Conservation (phyloP, 2,329 filamentous ascomycete genomes). For the Aspergillus transmontanensis region DNA sequence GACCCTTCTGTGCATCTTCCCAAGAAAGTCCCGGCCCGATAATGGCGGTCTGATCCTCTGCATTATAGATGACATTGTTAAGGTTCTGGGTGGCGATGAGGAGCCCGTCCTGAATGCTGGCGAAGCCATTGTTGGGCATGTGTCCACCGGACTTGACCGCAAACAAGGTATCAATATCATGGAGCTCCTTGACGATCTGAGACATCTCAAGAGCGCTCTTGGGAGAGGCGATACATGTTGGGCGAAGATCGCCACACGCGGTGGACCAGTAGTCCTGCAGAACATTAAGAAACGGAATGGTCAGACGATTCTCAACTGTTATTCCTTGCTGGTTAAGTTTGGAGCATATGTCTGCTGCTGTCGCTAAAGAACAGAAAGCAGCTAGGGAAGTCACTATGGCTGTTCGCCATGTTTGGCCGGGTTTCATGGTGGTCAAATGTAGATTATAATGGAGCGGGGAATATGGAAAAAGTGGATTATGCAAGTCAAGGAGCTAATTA, state of each 20-base stretch:
- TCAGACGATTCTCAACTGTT: slow-evolving; percentile 33
- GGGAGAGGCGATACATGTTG: slow-evolving; percentile 53
- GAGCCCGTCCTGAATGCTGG: slow-evolving; percentile 48
- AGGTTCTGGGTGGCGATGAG: slow-evolving; percentile 51
- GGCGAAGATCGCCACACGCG: slow-evolving; percentile 44
- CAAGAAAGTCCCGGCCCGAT: slow-evolving; percentile 41
- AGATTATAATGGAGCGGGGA: background rate
- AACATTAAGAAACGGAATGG: slow-evolving; percentile 40
- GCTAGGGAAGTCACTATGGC: slow-evolving; percentile 20
- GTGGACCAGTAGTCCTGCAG: slow-evolving; percentile 52
- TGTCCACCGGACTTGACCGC: slow-evolving; percentile 58
- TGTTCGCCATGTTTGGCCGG: slow-evolving; percentile 21
- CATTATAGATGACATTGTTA: slow-evolving; percentile 39
- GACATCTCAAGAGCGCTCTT: slow-evolving; percentile 55
- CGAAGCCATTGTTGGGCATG: slow-evolving; percentile 50
- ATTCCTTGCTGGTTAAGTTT: slow-evolving; percentile 39
- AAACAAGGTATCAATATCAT: slow-evolving; percentile 52
- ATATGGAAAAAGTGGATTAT: background rate
- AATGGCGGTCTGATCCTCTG: slow-evolving; percentile 41
- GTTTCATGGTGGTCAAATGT: slow-evolving; percentile 17
- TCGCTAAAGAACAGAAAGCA: slow-evolving; percentile 22
- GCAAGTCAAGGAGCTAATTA: background rate
- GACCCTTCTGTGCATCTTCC: slow-evolving; percentile 35
- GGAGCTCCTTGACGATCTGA: slow-evolving; percentile 54
- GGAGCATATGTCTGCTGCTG: slow-evolving; percentile 42